Evolutionary conservation across 2,329 filamentous ascomycete genomes (phyloP).

Genomic region (Furcasterigmium furcatum): DNA sequence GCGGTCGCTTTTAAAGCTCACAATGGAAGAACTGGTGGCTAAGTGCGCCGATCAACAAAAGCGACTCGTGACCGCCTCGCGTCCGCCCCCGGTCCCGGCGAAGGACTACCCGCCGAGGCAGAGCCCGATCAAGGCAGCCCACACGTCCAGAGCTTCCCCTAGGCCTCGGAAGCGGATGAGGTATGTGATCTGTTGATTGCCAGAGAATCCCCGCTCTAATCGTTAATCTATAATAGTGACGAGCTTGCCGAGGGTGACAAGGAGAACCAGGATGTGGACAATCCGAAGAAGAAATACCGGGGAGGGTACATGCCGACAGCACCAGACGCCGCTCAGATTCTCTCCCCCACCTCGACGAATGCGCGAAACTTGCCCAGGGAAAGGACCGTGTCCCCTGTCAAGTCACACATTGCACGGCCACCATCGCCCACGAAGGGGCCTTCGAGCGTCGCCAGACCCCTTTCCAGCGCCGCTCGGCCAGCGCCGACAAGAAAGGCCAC

Average conservation of each 20-base stretch:
- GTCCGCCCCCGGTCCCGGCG: slow-evolving; percentile 44
- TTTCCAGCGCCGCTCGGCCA: slow-evolving; percentile 50
- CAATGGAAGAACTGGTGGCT: slow-evolving; percentile 73
- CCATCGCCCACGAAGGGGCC: slow-evolving; percentile 59
- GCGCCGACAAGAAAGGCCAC: slow-evolving; percentile 43
- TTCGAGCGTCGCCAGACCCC: slow-evolving; percentile 32
- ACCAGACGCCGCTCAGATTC: slow-evolving; percentile 53
- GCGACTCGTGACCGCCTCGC: slow-evolving; percentile 20
- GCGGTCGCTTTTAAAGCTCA: slow-evolving; percentile 70
- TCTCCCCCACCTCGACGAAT: slow-evolving; percentile 83
- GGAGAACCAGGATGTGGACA: slow-evolving; percentile 67
- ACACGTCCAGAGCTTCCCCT: slow-evolving; percentile 11
- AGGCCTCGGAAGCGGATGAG: slow-evolving; percentile 46
- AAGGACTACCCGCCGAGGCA: slow-evolving; percentile 40
- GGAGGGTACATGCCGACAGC: slow-evolving; percentile 38
- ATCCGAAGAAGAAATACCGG: slow-evolving; percentile 66
- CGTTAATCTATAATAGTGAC: slow-evolving; percentile 44
- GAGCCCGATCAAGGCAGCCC: slow-evolving; percentile 30
- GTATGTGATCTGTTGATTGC: slow-evolving; percentile 31
- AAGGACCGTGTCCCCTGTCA: slow-evolving; percentile 47
- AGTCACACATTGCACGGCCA: slow-evolving; percentile 55
- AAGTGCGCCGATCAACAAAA: slow-evolving; percentile 45
- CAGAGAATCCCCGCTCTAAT: neutral
- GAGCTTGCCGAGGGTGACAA: slow-evolving; percentile 67
- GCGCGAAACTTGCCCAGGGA: slow-evolving; percentile 62